phyloP scores from a whole-genome alignment of 495 filamentous ascomycete species.

The Paragyromitra xinjiangensis region DNA sequence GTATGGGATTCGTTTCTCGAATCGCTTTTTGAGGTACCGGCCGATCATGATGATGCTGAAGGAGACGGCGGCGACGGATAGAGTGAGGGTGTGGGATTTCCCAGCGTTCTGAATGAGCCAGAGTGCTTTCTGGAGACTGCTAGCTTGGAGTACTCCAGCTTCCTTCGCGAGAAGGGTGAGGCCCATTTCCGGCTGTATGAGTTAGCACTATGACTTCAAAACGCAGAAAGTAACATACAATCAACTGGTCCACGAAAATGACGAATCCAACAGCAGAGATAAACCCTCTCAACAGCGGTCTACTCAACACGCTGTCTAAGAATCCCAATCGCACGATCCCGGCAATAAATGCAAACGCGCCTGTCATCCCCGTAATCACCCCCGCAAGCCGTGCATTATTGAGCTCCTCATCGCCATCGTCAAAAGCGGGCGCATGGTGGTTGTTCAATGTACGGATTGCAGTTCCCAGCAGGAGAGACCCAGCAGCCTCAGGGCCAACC shows the following conservation, averaged over 20 bases:
- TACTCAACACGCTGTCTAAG: constrained; percentile 89
- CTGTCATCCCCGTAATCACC: constrained; percentile 86
- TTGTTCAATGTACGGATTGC: constrained; percentile 79
- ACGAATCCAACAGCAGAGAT: constrained; percentile 96
- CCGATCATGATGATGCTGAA: constrained; percentile 87
- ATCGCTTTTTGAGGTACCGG: constrained; percentile 77
- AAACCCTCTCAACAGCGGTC: constrained; percentile 92
- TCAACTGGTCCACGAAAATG: constrained; percentile 92
- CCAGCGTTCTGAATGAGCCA: constrained; percentile 76
- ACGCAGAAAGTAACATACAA: constrained; percentile 57
- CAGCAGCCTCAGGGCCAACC: constrained; percentile 94
- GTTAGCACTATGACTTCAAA: constrained; percentile 7
- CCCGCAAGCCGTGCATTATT: constrained; percentile 84
- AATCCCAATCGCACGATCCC: constrained; percentile 89
- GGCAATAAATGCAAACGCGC: constrained; percentile 83
- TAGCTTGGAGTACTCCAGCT: constrained; percentile 75
- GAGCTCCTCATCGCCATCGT: constrained; percentile 73
- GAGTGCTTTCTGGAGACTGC: constrained; percentile 80
- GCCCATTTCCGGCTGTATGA: constrained; percentile 75
- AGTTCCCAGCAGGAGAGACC: constrained; percentile 85
- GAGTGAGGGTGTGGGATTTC: constrained; percentile 76
- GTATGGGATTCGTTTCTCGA: constrained; percentile 80
- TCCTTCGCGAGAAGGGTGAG: constrained; percentile 70
- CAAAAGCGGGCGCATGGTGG: constrained; percentile 64
- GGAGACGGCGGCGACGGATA: constrained; percentile 75